Percentiles rank a stretch among this genome's conserved stretches.
Conservation (phyloP, 1,139 yeast species). For the Sugiyamaella japonica region DNA sequence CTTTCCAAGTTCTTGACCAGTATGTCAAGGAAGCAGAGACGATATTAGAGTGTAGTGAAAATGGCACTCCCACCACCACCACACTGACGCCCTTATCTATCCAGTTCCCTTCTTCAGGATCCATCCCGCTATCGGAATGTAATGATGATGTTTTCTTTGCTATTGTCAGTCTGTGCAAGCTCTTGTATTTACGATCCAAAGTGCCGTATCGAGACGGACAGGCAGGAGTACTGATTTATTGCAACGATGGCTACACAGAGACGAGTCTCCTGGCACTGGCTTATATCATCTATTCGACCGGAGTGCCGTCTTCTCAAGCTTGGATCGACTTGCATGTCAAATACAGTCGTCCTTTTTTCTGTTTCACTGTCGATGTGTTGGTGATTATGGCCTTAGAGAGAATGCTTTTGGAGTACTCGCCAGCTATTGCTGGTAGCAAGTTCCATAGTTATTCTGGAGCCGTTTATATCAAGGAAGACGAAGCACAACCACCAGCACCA, state of each 20-base stretch:
- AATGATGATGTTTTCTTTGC: slow-evolving; percentile 31
- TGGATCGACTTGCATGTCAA: slow-evolving; percentile 58
- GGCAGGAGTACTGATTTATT: slow-evolving; percentile 55
- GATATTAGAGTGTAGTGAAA: neutral
- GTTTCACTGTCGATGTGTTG: slow-evolving; percentile 73
- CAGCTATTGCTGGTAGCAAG: slow-evolving; percentile 36
- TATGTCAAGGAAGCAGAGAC: slow-evolving; percentile 32
- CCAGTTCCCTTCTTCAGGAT: slow-evolving; percentile 81
- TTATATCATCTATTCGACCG: slow-evolving; percentile 66
- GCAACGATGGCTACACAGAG: slow-evolving; percentile 93
- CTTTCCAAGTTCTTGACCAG: slow-evolving; percentile 31
- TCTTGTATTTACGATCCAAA: slow-evolving; percentile 37
- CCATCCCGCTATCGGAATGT: slow-evolving; percentile 28
- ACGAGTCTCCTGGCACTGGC: slow-evolving; percentile 72
- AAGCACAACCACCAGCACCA: neutral
- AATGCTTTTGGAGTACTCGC: slow-evolving; percentile 57
- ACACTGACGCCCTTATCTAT: slow-evolving; percentile 39
- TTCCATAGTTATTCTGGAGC: slow-evolving; percentile 18
- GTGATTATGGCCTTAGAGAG: slow-evolving; percentile 65
- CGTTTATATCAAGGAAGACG: neutral
- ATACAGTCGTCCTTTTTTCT: slow-evolving; percentile 76
- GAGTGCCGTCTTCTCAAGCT: slow-evolving; percentile 51
- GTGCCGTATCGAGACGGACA: slow-evolving; percentile 27
- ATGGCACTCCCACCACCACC: slow-evolving; percentile 3
- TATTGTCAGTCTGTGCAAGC: slow-evolving; percentile 37